Conservation (phyloP, 2,329 filamentous ascomycete species). For the Elsinoe ampelina region DNA sequence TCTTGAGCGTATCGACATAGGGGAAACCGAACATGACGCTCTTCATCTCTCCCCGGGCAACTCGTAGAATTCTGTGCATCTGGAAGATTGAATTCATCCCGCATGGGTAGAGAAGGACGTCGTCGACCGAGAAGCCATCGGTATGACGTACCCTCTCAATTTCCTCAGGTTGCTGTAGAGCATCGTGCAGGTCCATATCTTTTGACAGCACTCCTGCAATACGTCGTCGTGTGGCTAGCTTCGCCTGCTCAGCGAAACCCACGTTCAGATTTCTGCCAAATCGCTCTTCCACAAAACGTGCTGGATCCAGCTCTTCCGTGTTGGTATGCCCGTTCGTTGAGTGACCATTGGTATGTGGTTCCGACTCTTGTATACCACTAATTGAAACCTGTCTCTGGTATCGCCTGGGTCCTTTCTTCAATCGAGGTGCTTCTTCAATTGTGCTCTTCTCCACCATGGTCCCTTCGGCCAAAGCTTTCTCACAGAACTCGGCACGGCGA, state of each 20-base stretch:
- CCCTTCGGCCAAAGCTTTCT: slow-evolving; percentile 61
- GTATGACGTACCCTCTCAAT: slow-evolving; percentile 36
- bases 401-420: slow-evolving; percentile 63
- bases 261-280: slow-evolving; percentile 86
- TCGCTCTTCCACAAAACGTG: slow-evolving; percentile 80
- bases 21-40: slow-evolving; percentile 95
- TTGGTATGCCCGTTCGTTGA: slow-evolving; percentile 19
- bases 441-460: slow-evolving; percentile 47
- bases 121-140: slow-evolving; percentile 64
- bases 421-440: slow-evolving; percentile 29
- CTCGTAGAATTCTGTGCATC: slow-evolving; percentile 64
- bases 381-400: slow-evolving; percentile 60
- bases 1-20: slow-evolving; percentile 93
- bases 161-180: slow-evolving; percentile 37
- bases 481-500: slow-evolving; percentile 81
- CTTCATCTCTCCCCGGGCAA: slow-evolving; percentile 53
- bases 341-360: slow-evolving; percentile 13
- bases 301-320: slow-evolving; percentile 49
- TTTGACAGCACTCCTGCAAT: slow-evolving; percentile 78
- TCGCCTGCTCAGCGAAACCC: slow-evolving; percentile 69
- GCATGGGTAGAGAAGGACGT: slow-evolving; percentile 79
- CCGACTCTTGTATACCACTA: slow-evolving; percentile 26
- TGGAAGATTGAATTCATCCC: slow-evolving; percentile 97
- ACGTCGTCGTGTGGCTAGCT: slow-evolving; percentile 71
- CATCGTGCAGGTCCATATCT: slow-evolving; percentile 57